A percentile compares a stretch with the other conserved stretches of the same genome.
phyloP scores from a whole-genome alignment of 2,329 filamentous ascomycete genomes.

The Bipolaris oryzae region DNA sequence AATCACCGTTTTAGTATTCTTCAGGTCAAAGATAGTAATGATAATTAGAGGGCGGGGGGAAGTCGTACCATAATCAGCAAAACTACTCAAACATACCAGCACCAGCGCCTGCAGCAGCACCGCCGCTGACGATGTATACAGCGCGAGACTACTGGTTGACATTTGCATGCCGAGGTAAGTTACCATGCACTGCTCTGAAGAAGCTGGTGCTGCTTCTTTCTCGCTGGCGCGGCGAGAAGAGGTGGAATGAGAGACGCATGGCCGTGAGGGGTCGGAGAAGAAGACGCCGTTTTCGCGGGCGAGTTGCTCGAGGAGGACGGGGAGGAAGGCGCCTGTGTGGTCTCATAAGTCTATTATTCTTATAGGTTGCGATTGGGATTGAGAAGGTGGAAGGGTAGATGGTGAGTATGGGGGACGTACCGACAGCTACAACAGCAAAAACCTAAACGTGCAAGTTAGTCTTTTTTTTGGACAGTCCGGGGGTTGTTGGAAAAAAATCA shows the following conservation, averaged over 20 bases:
- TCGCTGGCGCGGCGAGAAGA: no score
- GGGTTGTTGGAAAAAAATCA: background rate
- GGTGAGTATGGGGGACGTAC: slow-evolving; percentile 54
- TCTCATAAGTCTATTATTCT: no score
- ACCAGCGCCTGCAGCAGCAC: slow-evolving; percentile 85
- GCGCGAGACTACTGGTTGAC: slow-evolving; percentile 90
- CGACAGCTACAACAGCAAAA: slow-evolving; percentile 85
- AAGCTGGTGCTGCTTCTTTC: no score
- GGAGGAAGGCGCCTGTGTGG: slow-evolving; percentile 74
- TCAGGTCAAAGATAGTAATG: no score
- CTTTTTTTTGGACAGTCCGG: background rate
- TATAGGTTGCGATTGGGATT: no score
- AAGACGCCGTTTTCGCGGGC: slow-evolving; percentile 91
- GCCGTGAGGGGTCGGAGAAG: slow-evolving; percentile 73
- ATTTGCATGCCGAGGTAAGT: slow-evolving; percentile 77
- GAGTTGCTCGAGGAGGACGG: slow-evolving; percentile 91
- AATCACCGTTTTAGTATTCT: no score
- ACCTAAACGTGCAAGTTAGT: slow-evolving; percentile 43
- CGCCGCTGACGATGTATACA: slow-evolving; percentile 93
- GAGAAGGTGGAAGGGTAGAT: no score
- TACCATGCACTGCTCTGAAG: slow-evolving; percentile 71
- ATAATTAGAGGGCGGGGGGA: no score
- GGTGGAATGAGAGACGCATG: slow-evolving; percentile 68
- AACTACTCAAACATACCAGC: slow-evolving; percentile 89
- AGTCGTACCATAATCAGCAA: slow-evolving; percentile 82